Conservation (phyloP, 2,329 filamentous ascomycete genomes). For the Penicillium olsonii region DNA sequence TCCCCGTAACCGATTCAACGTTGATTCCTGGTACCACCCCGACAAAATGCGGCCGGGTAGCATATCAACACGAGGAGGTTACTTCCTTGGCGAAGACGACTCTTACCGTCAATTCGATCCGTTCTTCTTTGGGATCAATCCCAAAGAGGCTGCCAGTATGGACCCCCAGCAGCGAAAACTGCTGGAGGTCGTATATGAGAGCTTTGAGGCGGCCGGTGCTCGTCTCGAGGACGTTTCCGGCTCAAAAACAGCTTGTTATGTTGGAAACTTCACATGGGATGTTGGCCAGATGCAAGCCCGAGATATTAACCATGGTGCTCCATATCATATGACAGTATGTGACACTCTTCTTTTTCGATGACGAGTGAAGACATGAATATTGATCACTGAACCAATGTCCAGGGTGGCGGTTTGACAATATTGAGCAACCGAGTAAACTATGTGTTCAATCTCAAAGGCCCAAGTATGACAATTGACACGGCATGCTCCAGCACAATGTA, state of each 20-base stretch:
- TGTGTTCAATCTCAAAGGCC: constrained; percentile 3
- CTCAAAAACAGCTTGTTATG: constrained; percentile 2
- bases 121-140: constrained; percentile 5
- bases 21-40: neutral
- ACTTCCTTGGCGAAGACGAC: constrained; percentile 3
- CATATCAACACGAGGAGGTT: neutral
- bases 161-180: constrained; percentile 9
- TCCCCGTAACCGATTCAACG: neutral
- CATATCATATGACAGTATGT: too few relatives aligned
- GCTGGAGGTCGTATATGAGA: constrained; percentile 4
- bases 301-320: too few relatives aligned
- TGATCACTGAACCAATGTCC: neutral
- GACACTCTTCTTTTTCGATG: too few relatives aligned
- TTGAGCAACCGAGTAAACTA: constrained; percentile 1
- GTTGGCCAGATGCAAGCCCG: neutral
- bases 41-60: neutral
- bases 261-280: constrained; percentile 6
- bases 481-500: constrained; percentile 5
- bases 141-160: constrained; percentile 2
- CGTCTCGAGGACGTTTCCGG: neutral
- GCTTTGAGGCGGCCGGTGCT: constrained; percentile 5
- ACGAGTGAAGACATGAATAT: too few relatives aligned
- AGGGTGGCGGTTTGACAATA: neutral
- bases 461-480: constrained; percentile 1
- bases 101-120: neutral